Percentiles rank a stretch among this genome's conserved stretches.
These are phyloP conservation scores for Jackrogersella multiformis DNA, from an alignment of 495 filamentous ascomycete genomes.

Conservation along the genomic window DNA sequence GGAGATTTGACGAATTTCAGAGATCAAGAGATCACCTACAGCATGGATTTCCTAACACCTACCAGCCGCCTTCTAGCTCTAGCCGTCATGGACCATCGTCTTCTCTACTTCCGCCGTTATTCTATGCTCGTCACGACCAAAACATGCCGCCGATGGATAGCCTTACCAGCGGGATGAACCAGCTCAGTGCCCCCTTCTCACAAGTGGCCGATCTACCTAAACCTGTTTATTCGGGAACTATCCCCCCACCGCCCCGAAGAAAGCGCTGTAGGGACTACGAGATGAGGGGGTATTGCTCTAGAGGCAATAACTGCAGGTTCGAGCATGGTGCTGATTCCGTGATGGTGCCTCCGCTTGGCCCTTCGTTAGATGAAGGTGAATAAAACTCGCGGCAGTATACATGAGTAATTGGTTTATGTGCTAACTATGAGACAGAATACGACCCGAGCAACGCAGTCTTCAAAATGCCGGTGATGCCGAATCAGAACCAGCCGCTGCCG, in stretches of 20 bases:
- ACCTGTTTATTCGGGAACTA: conserved; percentile 34
- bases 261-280: conserved; percentile 87
- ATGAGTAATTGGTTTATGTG: not conserved
- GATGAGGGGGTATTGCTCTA: conserved; percentile 82
- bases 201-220: conserved; percentile 55
- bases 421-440: conserved; percentile 69
- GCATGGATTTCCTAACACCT: conserved; percentile 15
- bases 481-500: conserved; percentile 13
- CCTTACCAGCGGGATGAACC: conserved; percentile 74
- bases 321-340: conserved; percentile 76
- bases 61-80: conserved; percentile 18
- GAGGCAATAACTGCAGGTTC: conserved; percentile 80
- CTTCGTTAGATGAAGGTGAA: conserved; percentile 53
- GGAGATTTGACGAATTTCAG: conserved; percentile 49
- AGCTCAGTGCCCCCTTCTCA: conserved; percentile 70
- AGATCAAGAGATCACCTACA: conserved; percentile 33
- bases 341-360: conserved; percentile 57
- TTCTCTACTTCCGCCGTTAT: conserved; percentile 23
- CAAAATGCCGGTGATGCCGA: conserved; percentile 30
- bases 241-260: conserved; percentile 43
- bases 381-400: conserved; percentile 12
- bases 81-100: conserved; percentile 37
- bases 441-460: conserved; percentile 77
- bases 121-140: conserved; percentile 38
- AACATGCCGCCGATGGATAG: conserved; percentile 55